These are phyloP conservation scores for Aspergillus sp. DNA, from an alignment of 2,329 filamentous ascomycete genomes.

Conservation along the genomic window DNA sequence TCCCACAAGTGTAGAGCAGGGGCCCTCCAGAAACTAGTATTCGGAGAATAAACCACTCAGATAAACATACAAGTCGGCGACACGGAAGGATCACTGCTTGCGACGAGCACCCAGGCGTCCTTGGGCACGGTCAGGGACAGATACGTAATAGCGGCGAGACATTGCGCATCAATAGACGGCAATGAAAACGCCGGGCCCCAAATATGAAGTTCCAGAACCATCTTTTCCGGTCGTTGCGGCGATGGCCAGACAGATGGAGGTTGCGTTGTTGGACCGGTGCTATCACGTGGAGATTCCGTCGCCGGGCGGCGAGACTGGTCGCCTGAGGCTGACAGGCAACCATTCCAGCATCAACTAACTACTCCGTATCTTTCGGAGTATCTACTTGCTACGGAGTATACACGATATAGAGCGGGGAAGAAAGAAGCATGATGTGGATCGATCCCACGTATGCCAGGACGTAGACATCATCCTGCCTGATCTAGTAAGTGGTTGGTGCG, in stretches of 20 bases:
- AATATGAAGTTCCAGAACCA: conserved; percentile 76
- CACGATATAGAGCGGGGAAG: too few species aligned
- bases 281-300: neutral
- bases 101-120: conserved; percentile 68
- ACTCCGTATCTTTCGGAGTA: too few species aligned
- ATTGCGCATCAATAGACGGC: conserved; percentile 89
- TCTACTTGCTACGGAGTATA: too few species aligned
- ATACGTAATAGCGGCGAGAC: conserved; percentile 79
- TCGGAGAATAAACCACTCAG: conserved; percentile 4
- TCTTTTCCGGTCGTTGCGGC: conserved; percentile 28
- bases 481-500: neutral
- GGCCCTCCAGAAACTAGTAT: neutral
- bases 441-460: neutral
- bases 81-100: conserved; percentile 70
- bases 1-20: neutral
- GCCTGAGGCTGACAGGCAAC: neutral
- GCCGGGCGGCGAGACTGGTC: neutral
- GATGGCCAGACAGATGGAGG: conserved; percentile 1
- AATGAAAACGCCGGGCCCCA: conserved; percentile 89
- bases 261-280: conserved; percentile 2
- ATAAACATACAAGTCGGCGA: conserved; percentile 67
- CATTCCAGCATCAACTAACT: neutral
- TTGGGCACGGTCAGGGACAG: conserved; percentile 64
- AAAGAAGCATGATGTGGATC: neutral
- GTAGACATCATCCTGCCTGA: neutral